Evolutionary conservation across 371 early-diverging fungal species (phyloP).

Genomic region (Mortierella polycephala): DNA sequence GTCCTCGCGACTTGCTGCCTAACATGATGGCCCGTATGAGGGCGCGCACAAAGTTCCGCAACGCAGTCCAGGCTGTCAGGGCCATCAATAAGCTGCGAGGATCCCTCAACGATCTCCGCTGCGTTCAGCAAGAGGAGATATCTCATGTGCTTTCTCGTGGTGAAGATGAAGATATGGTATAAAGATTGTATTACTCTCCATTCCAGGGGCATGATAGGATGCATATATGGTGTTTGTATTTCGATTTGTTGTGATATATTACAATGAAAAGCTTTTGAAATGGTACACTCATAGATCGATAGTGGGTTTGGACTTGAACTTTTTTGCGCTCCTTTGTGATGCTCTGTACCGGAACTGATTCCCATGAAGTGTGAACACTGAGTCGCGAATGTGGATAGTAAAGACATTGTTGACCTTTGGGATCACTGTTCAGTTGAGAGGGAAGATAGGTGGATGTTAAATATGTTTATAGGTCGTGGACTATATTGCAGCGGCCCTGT

Average conservation of each 20-base stretch:
- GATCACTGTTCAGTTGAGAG: constrained; percentile 58
- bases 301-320: constrained; percentile 87
- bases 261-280: too few species aligned
- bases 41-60: constrained; percentile 26
- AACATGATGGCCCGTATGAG: constrained; percentile 40
- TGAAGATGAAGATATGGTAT: constrained; percentile 19
- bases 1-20: constrained; percentile 27
- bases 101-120: constrained; percentile 5
- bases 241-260: background rate
- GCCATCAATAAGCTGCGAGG: constrained; percentile 23
- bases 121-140: constrained; percentile 7
- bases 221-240: background rate
- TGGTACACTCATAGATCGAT: constrained; percentile 69
- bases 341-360: constrained; percentile 81
- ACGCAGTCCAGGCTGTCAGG: constrained; percentile 29
- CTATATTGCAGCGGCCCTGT: too few species aligned
- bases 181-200: background rate
- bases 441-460: background rate
- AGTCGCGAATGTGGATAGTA: constrained; percentile 60
- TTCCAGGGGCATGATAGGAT: background rate
- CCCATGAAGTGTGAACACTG: constrained; percentile 79
- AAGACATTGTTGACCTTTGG: constrained; percentile 86
- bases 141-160: constrained; percentile 15
- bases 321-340: constrained; percentile 83
- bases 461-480: background rate